These are phyloP conservation scores for Linaria vulgaris DNA, from an alignment of 257 asterid genomes.

Conservation along the genomic window DNA sequence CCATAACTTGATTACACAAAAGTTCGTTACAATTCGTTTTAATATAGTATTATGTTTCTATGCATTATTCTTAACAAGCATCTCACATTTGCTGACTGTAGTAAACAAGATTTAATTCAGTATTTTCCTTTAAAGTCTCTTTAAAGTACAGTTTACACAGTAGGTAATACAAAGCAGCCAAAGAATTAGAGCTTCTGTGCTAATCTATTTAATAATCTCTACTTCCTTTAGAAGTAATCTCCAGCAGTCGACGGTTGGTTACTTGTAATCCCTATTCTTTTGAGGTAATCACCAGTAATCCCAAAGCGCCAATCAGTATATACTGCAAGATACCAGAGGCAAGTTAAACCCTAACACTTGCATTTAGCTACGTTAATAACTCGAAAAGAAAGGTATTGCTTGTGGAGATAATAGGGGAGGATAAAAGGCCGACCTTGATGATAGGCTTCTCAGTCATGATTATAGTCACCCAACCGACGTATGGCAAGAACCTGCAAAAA, in stretches of 20 bases:
- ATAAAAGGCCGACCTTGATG: slow-evolving; percentile 63
- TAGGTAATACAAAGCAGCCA: slow-evolving; percentile 18
- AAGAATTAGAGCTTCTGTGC: slow-evolving; percentile 11
- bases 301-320: slow-evolving; percentile 79
- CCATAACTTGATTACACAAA: too few species aligned
- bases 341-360: slow-evolving; percentile 7
- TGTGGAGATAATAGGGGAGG: neutral
- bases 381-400: too few species aligned
- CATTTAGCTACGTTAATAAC: neutral
- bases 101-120: slow-evolving; percentile 13
- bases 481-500: slow-evolving; percentile 79
- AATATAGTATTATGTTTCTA: too few species aligned
- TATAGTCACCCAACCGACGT: slow-evolving; percentile 97
- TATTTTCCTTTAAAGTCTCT: neutral
- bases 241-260: neutral
- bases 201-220: slow-evolving; percentile 7
- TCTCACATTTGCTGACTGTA: slow-evolving; percentile 3
- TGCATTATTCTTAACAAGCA: neutral
- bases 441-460: slow-evolving; percentile 97
- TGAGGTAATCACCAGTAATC: slow-evolving; percentile 85
- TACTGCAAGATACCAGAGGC: slow-evolving; percentile 53
- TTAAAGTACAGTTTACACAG: slow-evolving; percentile 22
- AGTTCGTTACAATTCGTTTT: too few species aligned
- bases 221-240: slow-evolving; percentile 11
- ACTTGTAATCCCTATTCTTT: slow-evolving; percentile 52